Evolutionary conservation across 2,329 filamentous ascomycete species (phyloP).

Genomic region (Cordyceps farinosa): DNA sequence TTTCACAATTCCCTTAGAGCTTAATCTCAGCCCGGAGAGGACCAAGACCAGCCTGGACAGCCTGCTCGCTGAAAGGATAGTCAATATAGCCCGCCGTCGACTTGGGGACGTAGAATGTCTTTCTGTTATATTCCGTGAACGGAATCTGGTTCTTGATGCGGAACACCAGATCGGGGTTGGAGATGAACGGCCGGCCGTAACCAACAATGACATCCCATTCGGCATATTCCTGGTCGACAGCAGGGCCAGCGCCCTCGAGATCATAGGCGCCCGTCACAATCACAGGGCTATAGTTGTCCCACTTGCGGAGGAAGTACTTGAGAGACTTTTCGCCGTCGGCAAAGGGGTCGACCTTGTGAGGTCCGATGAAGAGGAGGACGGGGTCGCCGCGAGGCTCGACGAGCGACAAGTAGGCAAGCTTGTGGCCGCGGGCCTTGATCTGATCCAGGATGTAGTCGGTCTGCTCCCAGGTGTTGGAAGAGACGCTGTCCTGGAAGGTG

Average conservation of each 20-base stretch:
- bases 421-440: constrained; percentile 28
- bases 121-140: constrained; percentile 26
- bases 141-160: constrained; percentile 25
- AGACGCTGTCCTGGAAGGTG: constrained; percentile 25
- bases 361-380: constrained; percentile 13
- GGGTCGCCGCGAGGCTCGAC: constrained; percentile 29
- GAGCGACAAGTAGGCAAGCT: constrained; percentile 28
- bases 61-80: constrained; percentile 11
- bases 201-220: constrained; percentile 30
- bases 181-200: constrained; percentile 28
- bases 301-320: constrained; percentile 30
- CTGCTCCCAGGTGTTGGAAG: constrained; percentile 22
- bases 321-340: constrained; percentile 31
- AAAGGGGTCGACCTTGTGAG: constrained; percentile 21
- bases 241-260: constrained; percentile 20
- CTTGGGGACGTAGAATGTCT: constrained; percentile 25
- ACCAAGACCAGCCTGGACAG: constrained; percentile 7
- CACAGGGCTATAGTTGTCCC: constrained; percentile 29
- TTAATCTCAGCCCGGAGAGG: constrained; percentile 1
- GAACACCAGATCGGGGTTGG: constrained; percentile 30
- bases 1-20: neutral
- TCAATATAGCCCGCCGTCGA: constrained; percentile 5
- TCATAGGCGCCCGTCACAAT: constrained; percentile 28
- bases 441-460: constrained; percentile 27
- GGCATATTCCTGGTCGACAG: constrained; percentile 26